These are phyloP conservation scores for Lenwebbia sp. DNA, from an alignment of 345 rosid genomes.

Conservation along the genomic window DNA sequence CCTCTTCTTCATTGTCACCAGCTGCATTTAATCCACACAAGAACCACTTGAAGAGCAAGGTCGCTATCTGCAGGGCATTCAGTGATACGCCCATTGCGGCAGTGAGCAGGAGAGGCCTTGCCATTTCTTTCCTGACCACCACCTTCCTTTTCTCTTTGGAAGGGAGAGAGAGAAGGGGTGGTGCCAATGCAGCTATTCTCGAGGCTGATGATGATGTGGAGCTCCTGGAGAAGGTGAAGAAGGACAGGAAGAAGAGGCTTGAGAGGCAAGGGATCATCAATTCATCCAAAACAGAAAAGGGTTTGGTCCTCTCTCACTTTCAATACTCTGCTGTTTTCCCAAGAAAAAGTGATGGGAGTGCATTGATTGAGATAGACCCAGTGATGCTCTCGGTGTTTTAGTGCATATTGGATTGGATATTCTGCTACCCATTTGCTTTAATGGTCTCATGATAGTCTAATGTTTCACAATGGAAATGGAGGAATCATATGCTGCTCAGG, in stretches of 20 bases:
- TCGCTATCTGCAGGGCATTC: slow-evolving; percentile 24
- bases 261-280: slow-evolving; percentile 72
- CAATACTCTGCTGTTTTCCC: not conserved
- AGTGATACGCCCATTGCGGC: slow-evolving; percentile 13
- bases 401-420: not conserved
- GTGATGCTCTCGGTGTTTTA: not conserved
- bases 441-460: not conserved
- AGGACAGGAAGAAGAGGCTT: slow-evolving; percentile 74
- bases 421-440: not conserved
- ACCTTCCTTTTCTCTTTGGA: slow-evolving; percentile 32
- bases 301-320: slow-evolving; percentile 12
- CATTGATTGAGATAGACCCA: not conserved
- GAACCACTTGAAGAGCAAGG: slow-evolving; percentile 10
- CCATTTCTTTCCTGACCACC: slow-evolving; percentile 31
- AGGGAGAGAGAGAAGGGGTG: slow-evolving; percentile 3
- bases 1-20: not conserved
- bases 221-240: slow-evolving; percentile 77
- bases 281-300: slow-evolving; percentile 66
- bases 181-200: slow-evolving; percentile 68
- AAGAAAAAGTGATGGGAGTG: not conserved
- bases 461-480: not conserved
- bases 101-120: slow-evolving; percentile 40
- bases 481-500: not conserved
- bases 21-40: slow-evolving; percentile 7
- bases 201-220: slow-evolving; percentile 94